Conservation (phyloP, 257 asterid species). For the Haberlea rhodopensis region DNA sequence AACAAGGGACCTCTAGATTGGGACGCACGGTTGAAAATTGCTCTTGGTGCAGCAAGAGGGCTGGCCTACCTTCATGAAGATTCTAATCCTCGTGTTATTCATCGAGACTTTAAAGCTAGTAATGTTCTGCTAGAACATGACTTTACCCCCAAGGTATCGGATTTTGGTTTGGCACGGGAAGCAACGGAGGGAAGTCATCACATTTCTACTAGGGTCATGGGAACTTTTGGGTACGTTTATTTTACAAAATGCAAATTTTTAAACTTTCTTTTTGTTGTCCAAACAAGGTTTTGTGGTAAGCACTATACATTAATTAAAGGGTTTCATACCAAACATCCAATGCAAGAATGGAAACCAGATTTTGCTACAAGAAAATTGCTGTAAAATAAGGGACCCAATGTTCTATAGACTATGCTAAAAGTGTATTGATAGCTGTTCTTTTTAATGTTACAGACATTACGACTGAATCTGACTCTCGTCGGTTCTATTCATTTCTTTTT, state of each 20-base stretch:
- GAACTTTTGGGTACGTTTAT: slow-evolving; percentile 85
- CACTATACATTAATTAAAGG: too few species aligned
- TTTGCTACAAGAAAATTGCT: background rate
- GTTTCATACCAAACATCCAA: background rate
- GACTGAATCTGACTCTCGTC: background rate
- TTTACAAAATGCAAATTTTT: background rate
- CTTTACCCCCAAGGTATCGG: slow-evolving; percentile 94
- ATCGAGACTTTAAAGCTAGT: slow-evolving; percentile 94
- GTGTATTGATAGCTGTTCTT: background rate
- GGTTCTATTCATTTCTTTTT: too few species aligned
- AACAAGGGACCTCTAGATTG: slow-evolving; percentile 71
- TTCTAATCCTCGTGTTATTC: slow-evolving; percentile 97
- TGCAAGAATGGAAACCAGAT: background rate
- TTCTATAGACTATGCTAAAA: background rate
- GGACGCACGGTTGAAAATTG: slow-evolving; percentile 93
- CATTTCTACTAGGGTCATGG: slow-evolving; percentile 97
- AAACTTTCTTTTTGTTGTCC: background rate
- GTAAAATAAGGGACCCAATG: too few species aligned
- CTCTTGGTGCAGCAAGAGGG: slow-evolving; percentile 98
- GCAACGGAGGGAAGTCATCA: slow-evolving; percentile 96
- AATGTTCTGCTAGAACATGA: slow-evolving; percentile 87
- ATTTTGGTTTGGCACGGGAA: slow-evolving; percentile 96
- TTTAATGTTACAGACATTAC: background rate
- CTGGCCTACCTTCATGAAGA: slow-evolving; percentile 98
- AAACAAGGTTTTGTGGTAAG: slow-evolving; percentile 9